Conservation (phyloP, 1,284 basidiomycete species). For the Cryptococcus neoformans region DNA sequence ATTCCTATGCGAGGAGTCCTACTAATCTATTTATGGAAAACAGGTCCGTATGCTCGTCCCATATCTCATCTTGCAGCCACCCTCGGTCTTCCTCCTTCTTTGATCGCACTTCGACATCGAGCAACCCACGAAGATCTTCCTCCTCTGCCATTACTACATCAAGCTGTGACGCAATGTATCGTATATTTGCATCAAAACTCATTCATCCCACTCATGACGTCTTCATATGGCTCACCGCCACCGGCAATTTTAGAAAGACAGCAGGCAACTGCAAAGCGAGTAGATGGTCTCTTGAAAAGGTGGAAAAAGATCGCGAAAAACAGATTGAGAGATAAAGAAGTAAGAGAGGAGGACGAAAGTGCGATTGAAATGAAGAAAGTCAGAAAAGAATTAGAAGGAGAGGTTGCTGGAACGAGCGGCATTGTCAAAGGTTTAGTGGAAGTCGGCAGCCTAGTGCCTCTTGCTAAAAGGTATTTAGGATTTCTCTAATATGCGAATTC, state of each 20-base stretch:
- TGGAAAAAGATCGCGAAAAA: constrained; percentile 47
- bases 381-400: constrained; percentile 44
- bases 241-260: background rate
- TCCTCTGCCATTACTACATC: constrained; percentile 71
- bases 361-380: constrained; percentile 35
- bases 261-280: constrained; percentile 54
- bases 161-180: constrained; percentile 68
- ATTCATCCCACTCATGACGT: constrained; percentile 65
- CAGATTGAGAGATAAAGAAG: constrained; percentile 61
- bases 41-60: constrained; percentile 68
- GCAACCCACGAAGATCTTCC: constrained; percentile 96
- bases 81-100: constrained; percentile 78
- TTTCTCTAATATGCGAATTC: background rate
- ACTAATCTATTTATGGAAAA: background rate
- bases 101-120: constrained; percentile 93
- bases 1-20: background rate
- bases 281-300: constrained; percentile 41
- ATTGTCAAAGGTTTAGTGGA: constrained; percentile 62
- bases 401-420: constrained; percentile 65
- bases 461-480: constrained; percentile 66
- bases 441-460: constrained; percentile 69
- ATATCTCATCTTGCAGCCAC: constrained; percentile 85
- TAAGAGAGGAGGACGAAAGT: constrained; percentile 64
- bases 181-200: constrained; percentile 62
- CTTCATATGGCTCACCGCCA: constrained; percentile 52